Evolutionary conservation across 371 early-diverging fungal genomes (phyloP).

Genomic region (Rhizomucor miehei): DNA sequence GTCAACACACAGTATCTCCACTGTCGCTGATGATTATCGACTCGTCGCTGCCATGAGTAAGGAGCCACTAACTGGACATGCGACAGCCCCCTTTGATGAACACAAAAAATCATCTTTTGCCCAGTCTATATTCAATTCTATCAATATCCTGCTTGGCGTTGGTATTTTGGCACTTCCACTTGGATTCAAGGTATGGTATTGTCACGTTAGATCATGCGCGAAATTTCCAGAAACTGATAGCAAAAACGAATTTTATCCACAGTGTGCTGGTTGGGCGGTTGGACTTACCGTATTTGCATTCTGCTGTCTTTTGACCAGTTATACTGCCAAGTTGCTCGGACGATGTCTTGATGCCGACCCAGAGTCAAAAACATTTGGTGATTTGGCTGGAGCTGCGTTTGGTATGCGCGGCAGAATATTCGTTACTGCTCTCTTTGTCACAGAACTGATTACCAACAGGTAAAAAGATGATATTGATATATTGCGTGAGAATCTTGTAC

Average conservation of each 20-base stretch:
- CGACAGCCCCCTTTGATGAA: slow-evolving; percentile 1
- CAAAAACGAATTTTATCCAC: slow-evolving; percentile 1
- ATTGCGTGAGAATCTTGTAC: no score
- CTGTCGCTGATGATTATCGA: slow-evolving; percentile 38
- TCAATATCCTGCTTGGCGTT: slow-evolving; percentile 67
- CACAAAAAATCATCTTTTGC: slow-evolving; percentile 41
- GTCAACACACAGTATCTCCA: slow-evolving; percentile 23
- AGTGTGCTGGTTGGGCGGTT: slow-evolving; percentile 62
- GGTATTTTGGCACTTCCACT: slow-evolving; percentile 59
- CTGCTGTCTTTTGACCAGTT: slow-evolving; percentile 55
- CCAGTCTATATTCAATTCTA: slow-evolving; percentile 56
- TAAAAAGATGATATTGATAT: slow-evolving; percentile 9
- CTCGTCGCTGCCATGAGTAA: slow-evolving; percentile 4
- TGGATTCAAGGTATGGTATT: slow-evolving; percentile 48
- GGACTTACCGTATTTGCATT: slow-evolving; percentile 56
- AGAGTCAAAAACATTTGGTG: slow-evolving; percentile 58
- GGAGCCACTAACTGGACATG: not conserved
- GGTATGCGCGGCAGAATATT: slow-evolving; percentile 55
- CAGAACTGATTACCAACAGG: slow-evolving; percentile 66
- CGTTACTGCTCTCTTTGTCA: slow-evolving; percentile 53
- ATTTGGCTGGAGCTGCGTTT: slow-evolving; percentile 68
- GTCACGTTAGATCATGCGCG: not conserved
- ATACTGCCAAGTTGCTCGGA: slow-evolving; percentile 64
- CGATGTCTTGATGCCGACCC: slow-evolving; percentile 55
- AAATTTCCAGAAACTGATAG: not conserved